These are phyloP conservation scores for Neonothopanus nambi DNA, from an alignment of 1,284 basidiomycete genomes.

Conservation along the genomic window DNA sequence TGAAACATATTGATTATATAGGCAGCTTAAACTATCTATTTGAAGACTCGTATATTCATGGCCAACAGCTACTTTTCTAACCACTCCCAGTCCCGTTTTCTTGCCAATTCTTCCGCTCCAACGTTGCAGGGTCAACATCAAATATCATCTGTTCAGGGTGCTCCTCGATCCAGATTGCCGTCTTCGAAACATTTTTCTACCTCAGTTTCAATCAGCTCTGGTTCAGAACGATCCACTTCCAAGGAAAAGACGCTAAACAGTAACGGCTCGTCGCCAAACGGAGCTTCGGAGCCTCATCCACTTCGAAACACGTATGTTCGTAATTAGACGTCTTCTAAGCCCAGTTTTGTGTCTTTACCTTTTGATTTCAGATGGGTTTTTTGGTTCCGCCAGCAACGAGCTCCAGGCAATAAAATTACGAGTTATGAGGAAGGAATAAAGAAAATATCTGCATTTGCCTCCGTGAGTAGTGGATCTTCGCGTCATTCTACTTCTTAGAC, in stretches of 20 bases:
- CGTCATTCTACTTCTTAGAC: not conserved
- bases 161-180: constrained; percentile 45
- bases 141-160: constrained; percentile 17
- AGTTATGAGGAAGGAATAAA: constrained; percentile 89
- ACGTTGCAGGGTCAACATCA: constrained; percentile 13
- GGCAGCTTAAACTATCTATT: no score
- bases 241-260: constrained; percentile 39
- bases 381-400: constrained; percentile 82
- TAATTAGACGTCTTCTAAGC: constrained; percentile 32
- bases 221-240: constrained; percentile 40
- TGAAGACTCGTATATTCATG: not conserved
- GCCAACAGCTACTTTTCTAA: constrained; percentile 71
- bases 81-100: constrained; percentile 73
- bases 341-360: constrained; percentile 8
- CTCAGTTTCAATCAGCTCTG: constrained; percentile 39
- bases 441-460: constrained; percentile 76
- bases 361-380: constrained; percentile 69
- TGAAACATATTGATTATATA: constrained; percentile 27
- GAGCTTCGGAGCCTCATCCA: constrained; percentile 54
- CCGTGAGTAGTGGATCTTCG: constrained; percentile 44
- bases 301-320: constrained; percentile 84
- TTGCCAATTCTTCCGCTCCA: constrained; percentile 41
- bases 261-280: constrained; percentile 35
- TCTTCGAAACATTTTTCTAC: constrained; percentile 78
- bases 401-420: constrained; percentile 76